Evolutionary conservation across 1,139 yeast genomes (phyloP), one percentile per base, ranked within the genome.

Genomic region (Dujonia santamariae): DNA sequence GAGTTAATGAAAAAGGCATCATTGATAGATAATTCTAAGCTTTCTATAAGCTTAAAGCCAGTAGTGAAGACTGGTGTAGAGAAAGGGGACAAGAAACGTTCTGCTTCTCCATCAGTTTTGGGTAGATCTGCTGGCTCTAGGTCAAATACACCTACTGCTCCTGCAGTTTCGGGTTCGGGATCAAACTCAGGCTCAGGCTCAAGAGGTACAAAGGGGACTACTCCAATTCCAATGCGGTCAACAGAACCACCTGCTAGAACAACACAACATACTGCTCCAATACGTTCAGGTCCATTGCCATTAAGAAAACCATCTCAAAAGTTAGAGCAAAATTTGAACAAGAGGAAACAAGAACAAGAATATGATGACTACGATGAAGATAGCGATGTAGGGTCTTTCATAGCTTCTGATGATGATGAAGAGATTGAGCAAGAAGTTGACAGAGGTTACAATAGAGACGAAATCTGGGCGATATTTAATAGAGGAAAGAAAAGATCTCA

Each of bases 391-490:
- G 79, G 68, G 42, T 74, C 63, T 7, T 67, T 76, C 45, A 71
- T 80, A 19, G 84, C 68, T 7, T 76, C 78, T 11, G 83, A 78
- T 40, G 84, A 77, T 32, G 81, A 72, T 19, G 78, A 64, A 19
- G 63, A 55, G 13, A 43, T 44, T 20, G 49, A 47, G 1, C 15
- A 23, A 12, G 26, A 8, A 9, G 14, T 8, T 23, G 8, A 17
- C 20, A 8, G 21, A 9, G 30, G 30, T 11, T 85, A 82, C 47
- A 84, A 85, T 47, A 63, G 92, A 35, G 90, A 84, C 42, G 96
- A 88, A 54, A 88, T 90, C 32, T 87, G 96, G 96, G 78, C 80
- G 23, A 74, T 90, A 58, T 85, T 88, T 56, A 82, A 80, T 51
- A 70, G 78, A 36, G 86, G 88, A 3, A 72, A 72, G 44, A 65